Evolutionary conservation across 2,329 filamentous ascomycete genomes (phyloP), one percentile per base, ranked within the genome.

Genomic region (Corniculantispora saksenae): DNA sequence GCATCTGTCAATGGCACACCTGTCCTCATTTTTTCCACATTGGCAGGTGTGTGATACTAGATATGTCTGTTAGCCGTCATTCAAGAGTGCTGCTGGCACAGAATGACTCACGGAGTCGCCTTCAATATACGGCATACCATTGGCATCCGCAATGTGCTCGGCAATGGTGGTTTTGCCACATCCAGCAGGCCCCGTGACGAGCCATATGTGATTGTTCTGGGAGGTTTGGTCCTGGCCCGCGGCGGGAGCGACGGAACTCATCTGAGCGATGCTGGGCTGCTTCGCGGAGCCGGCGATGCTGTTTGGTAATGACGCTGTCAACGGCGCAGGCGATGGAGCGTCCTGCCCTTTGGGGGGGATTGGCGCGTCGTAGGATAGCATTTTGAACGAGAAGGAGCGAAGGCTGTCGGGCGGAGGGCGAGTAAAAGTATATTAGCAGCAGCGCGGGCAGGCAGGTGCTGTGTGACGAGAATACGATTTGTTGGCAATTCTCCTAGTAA

Each of bases 1-100:
- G 89, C 90, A 75, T 99, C 95, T 64, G 91, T 97, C 43, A 99
- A 84, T 2, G 95, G 93, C 64, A 88, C 89, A 70, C 92, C 92
- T 70, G 84, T 84, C 73, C 86, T 84, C 95, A 99, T 99, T 80
- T 98, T 99, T 63, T 94, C 89, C 71, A 94, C 89, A 79, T 94
- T 97, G 72, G 90, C 83, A 38, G 84, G 80, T 0, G 92, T 88
- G 69, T 93, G 91, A 75, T 89, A 97, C 88, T 90, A 70, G 38
- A 55, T 19, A 58, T 21, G 64, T 70, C 40, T 38, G 69, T 76
- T 72, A 74, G 71, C 69, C 57, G 51, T 51, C 21, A 32, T 9
- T 10, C 25, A 29, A 54, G 65, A 48, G 68, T 66, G 25, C 48
- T 64, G 45, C 63, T 15, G 32, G n/a, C n/a, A 1, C 25, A n/a